phyloP scores from a whole-genome alignment of 78 protist species.

The Cavenderia fasciculata region DNA sequence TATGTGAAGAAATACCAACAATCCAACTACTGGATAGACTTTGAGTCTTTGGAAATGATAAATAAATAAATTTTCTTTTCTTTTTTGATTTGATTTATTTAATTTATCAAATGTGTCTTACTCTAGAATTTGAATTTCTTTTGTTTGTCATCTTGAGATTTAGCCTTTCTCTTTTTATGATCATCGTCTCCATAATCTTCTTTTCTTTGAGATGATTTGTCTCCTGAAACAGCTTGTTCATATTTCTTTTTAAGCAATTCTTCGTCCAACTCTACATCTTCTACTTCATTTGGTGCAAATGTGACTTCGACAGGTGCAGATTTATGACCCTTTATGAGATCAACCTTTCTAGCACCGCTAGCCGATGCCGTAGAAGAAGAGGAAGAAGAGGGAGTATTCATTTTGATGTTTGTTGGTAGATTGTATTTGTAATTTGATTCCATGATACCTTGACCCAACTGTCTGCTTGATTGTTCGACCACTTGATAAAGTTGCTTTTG shows the following conservation, averaged over 20 bases:
- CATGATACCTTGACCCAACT: slow-evolving; percentile 58
- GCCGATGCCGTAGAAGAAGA: background rate
- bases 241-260: slow-evolving; percentile 70
- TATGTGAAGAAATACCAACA: too few species aligned
- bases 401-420: slow-evolving; percentile 31
- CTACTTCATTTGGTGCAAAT: slow-evolving; percentile 56
- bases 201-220: background rate
- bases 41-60: too few species aligned
- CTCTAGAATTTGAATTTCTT: slow-evolving; percentile 84
- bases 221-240: slow-evolving; percentile 72
- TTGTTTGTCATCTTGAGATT: slow-evolving; percentile 57
- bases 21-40: too few species aligned
- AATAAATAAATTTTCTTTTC: too few species aligned
- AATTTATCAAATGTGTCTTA: too few species aligned
- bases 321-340: slow-evolving; percentile 49
- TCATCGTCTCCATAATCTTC: slow-evolving; percentile 74
- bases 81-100: too few species aligned
- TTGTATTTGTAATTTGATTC: slow-evolving; percentile 79
- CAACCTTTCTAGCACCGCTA: slow-evolving; percentile 38
- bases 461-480: slow-evolving; percentile 31
- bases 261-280: slow-evolving; percentile 52
- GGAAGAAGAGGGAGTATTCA: background rate
- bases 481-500: slow-evolving; percentile 74
- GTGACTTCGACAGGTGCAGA: slow-evolving; percentile 68
- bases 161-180: slow-evolving; percentile 35